Evolutionary conservation across 371 early-diverging fungal species (phyloP), one percentile per base, ranked within the genome.

Genomic region (Saksenaea oblongispora): DNA sequence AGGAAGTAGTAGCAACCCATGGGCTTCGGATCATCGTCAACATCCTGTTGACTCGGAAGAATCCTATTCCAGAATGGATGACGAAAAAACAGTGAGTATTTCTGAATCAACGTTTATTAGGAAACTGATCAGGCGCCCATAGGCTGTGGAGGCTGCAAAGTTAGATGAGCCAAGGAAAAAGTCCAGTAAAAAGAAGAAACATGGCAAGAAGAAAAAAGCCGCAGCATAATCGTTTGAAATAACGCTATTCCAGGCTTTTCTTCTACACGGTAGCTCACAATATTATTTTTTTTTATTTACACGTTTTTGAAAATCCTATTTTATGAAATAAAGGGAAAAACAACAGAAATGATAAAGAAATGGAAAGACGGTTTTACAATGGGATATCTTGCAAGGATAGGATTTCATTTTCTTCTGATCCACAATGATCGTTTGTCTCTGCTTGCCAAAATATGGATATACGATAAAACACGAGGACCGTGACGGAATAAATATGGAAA

Each of bases 1-100:
- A 10, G 63, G 60, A 15, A 54, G 54, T 17, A 36, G 27, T 24
- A 60, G 59, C 14, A 70, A 70, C 35, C 65, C 65, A 22, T 66
- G 66, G 70, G 63, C 63, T 0, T 39, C 28, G 54, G 59, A 56
- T 57, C 57, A 51, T 51, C 27, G 47, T 57, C 57, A 51, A 36
- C 27, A 57, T 11, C 59, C 39, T 22, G 22, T 22, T 47, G 51
- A 47, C 7, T 1, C 22, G 10, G 51, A 10, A 18, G 51, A 47
- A n/a, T 18, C 51, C 22, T 47, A 47, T 22, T 47, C 22, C 22
- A 22, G 22, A 22, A 22, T 22, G 51, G 22, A 5, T 22, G 51
- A 47, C n/a, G 51, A 47, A 22, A 7, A 10, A 22, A 22, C n/a
- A 22, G 51, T 47, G 51, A 22, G 51, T 47, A 22, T 41, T 41